Evolutionary conservation across 108 stramenopile genomes (phyloP), one percentile per base, ranked within the genome.

Genomic region (Cyclotella atomus): DNA sequence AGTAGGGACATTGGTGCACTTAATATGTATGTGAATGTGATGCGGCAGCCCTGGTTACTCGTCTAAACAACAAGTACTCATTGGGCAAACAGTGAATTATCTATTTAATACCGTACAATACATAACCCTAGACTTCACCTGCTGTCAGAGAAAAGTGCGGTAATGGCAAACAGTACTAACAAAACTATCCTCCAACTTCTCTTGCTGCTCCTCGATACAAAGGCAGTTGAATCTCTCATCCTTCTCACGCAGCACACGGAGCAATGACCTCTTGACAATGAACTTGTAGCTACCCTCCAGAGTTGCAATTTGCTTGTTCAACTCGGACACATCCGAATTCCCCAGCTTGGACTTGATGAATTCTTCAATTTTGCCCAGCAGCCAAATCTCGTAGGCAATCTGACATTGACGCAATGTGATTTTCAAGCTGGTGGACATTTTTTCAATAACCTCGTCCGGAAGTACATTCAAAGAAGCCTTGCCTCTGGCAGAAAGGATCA

Each of bases 351-450:
- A 45, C 34, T 61, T 53, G 32, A 76, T 55, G 17, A 34, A 76
- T n/a, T 6, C 23, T 30, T 76, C 68, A 0, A 76, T 59, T 54
- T 69, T 33, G 23, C 10, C 16, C 1, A 89, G 73, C 65, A 84
- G 85, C 54, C 77, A 67, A 14, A 94, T 56, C 52, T 94, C 90
- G 57, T 85, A 74, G 10, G 87, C 85, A 55, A 89, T 79, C 41
- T 89, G 81, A 23, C 89, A 70, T 75, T 94, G 93, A 38, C 75
- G 79, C 0, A 65, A 61, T 33, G 76, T 89, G 44, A 94, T 82
- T 46, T 84, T 80, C 24, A 83, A 75, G 10, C 66, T 70, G 8
- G 66, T 34, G 41, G 83, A 79, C 24, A 81, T 46, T 34, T 72
- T 43, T 8, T 56, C 17, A 7, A 79, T 65, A 46, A 87, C 64